Evolutionary conservation across 2,329 filamentous ascomycete genomes (phyloP), one percentile per base, ranked within the genome.

Genomic region (Teratosphaeria gauchensis): DNA sequence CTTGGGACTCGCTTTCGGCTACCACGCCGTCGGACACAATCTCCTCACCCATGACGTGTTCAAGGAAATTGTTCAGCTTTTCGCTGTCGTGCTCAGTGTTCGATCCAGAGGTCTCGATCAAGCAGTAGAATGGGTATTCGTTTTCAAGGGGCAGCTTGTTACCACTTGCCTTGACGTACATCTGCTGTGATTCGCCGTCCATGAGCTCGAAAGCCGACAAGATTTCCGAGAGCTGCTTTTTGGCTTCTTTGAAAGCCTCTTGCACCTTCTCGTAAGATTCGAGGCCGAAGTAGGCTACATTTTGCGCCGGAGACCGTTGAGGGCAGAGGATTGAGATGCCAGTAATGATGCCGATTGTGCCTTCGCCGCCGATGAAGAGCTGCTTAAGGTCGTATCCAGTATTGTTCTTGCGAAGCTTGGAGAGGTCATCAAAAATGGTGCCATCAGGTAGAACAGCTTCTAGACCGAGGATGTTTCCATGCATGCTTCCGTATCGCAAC

Each of bases 341-440:
- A 19, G 94, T 99, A 68, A 99, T 89, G 68, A 97, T 88, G 56
- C 94, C 94, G 63, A 97, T 88, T 4, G 94, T 97, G 28, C 94
- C 94, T 75, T 99, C 94, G 33, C 86, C 89, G 53, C 94, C 94
- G 68, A 99, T 95, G 73, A 99, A 96, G 38, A 96, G 82, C 75
- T 96, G 92, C 79, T 96, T 96, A 59, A 96, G 76, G 72, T 99
- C 95, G 75, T 97, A 99, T 31, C 94, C 94, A 1, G 94, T 99
- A 78, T 99, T 99, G 80, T 99, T 97, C 80, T 99, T 99, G 65
- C 94, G 85, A 59, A 99, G 80, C 60, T 84, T 92, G 66, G 84
- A 88, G 33, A 99, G 84, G 67, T 96, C 91, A 67, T 97, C 86
- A 53, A 99, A 81, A 65, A 99, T 83, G 6, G 91, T 96, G 57